Evolutionary conservation across 306 rosid species (phyloP), one percentile per base, ranked within the genome.

Genomic region (Biancaea sappan): DNA sequence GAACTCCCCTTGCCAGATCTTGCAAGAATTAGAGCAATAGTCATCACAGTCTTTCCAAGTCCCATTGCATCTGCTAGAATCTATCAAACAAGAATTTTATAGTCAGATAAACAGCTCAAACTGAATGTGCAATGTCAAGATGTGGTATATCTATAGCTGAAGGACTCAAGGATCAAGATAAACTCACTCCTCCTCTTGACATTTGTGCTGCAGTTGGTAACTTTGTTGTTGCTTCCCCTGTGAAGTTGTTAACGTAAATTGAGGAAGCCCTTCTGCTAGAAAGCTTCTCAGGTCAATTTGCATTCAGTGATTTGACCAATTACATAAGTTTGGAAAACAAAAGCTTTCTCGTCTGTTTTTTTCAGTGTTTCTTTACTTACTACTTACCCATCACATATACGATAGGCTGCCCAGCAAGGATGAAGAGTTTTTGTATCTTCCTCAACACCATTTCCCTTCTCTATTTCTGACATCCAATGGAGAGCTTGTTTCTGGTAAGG

Each of bases 121-220:
- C 19, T 0, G 66, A 60, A 72, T 56, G 74, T 21, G 13, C 24
- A 21, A 47, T 28, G n/a, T n/a, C n/a, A n/a, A n/a, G n/a, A n/a
- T n/a, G 14, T 18, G 65, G 52, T 6, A 25, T 19, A 2, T 63
- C 21, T 2, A 40, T 48, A 43, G 73, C 69, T 10, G 31, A 32
- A 66, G 9, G 73, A 75, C 65, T 32, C 25, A 5, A n/a, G n/a
- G n/a, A n/a, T n/a, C 37, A 73, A 66, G 47, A 58, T 54, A 40
- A 69, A 88, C 96, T 88, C 82, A 93, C 98, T 75, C 98, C 96
- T 84, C 96, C 98, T 84, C 98, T 90, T 71, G 95, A 88, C 91
- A 84, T 87, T 75, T 78, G 89, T 2, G 89, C 87, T 61, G 93
- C 90, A 65, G 89, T 77, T 71, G 96, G 96, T 60, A 90, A 81